Evolutionary conservation across 495 filamentous ascomycete species (phyloP).

Genomic region (Penicillium egyptiacum): DNA sequence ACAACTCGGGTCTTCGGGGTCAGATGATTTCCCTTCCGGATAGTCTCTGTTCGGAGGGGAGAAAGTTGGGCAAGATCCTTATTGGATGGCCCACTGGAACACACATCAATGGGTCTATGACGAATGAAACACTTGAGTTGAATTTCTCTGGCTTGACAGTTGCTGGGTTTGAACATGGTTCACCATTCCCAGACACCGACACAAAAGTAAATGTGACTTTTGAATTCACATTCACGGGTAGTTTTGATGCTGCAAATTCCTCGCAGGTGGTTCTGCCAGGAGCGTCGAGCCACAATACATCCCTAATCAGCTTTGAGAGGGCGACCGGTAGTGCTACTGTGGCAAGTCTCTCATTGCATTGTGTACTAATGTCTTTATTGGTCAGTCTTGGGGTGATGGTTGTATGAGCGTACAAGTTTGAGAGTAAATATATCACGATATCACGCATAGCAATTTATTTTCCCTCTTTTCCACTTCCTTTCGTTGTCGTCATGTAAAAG

Average conservation of each 20-base stretch:
- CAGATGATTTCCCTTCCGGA: neutral
- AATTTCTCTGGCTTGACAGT: neutral
- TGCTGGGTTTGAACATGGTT: neutral
- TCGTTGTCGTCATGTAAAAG: neutral
- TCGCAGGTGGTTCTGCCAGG: slow-evolving; percentile 6
- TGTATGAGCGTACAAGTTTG: neutral
- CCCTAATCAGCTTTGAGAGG: slow-evolving; percentile 6
- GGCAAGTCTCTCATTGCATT: neutral
- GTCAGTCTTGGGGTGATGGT: neutral
- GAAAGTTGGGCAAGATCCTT: neutral
- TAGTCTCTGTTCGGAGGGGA: neutral
- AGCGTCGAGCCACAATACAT: neutral
- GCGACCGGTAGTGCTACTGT: neutral
- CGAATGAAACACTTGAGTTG: slow-evolving; percentile 10
- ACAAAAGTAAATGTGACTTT: slow-evolving; percentile 7
- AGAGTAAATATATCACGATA: neutral
- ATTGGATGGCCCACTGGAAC: slow-evolving; percentile 7
- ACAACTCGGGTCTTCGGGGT: neutral
- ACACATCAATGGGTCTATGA: slow-evolving; percentile 7
- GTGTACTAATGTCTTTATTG: neutral
- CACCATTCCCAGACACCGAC: neutral
- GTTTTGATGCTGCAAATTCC: slow-evolving; percentile 1
- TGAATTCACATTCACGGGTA: slow-evolving; percentile 1
- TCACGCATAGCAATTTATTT: neutral
- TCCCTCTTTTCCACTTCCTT: neutral